These are phyloP conservation scores for Kodamaea plutei DNA, from an alignment of 1,139 yeast species.

Conservation along the genomic window DNA sequence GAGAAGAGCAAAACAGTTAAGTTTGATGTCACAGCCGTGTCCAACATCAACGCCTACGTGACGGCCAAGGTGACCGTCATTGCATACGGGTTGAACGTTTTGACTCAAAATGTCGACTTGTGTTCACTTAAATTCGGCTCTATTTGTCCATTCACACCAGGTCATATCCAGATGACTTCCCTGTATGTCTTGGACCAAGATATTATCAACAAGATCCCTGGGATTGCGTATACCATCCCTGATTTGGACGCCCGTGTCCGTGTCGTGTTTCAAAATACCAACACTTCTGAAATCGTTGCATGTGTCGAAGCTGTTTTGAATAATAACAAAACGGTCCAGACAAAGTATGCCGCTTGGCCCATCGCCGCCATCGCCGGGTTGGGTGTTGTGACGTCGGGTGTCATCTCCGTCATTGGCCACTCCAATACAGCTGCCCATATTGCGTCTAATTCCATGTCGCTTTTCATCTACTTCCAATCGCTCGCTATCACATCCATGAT, in stretches of 20 bases:
- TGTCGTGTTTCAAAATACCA: constrained; percentile 58
- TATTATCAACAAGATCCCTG: constrained; percentile 59
- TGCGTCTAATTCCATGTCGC: constrained; percentile 89
- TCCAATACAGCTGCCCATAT: constrained; percentile 94
- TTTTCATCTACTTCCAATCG: constrained; percentile 90
- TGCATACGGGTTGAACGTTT: constrained; percentile 78
- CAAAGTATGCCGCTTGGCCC: constrained; percentile 95
- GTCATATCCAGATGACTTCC: constrained; percentile 73
- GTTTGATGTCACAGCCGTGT: constrained; percentile 72
- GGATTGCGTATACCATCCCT: constrained; percentile 84
- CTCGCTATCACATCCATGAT: constrained; percentile 92
- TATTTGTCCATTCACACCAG: constrained; percentile 82
- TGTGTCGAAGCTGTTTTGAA: constrained; percentile 87
- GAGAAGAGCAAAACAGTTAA: constrained; percentile 61
- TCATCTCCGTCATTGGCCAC: constrained; percentile 83
- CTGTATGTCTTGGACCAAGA: constrained; percentile 41
- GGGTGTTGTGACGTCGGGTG: constrained; percentile 83
- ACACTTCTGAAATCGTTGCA: constrained; percentile 58
- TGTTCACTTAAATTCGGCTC: constrained; percentile 51
- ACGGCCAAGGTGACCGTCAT: constrained; percentile 63
- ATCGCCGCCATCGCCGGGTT: constrained; percentile 88
- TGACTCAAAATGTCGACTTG: constrained; percentile 53
- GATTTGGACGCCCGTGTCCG: constrained; percentile 90
- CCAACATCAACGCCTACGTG: constrained; percentile 73
- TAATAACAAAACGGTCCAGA: constrained; percentile 92